phyloP scores from a whole-genome alignment of 371 early-diverging fungal species.

The Dentiscutata heterogama region DNA sequence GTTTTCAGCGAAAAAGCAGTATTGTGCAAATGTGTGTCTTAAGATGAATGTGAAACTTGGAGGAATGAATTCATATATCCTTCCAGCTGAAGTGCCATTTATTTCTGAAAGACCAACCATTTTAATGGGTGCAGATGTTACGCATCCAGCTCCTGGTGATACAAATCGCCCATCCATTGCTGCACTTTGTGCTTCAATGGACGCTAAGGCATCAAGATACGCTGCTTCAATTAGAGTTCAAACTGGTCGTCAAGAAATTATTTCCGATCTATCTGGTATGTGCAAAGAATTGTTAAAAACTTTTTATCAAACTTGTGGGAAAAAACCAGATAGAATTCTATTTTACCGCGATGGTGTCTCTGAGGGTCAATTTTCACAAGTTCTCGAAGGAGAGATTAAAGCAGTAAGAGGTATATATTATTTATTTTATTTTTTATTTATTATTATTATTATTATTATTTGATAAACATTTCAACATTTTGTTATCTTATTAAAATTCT shows the following conservation, averaged over 20 bases:
- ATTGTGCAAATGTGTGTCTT: conserved; percentile 80
- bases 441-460: conserved; percentile 17
- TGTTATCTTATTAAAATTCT: conserved; percentile 54
- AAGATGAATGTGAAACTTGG: conserved; percentile 94
- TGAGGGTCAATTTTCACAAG: conserved; percentile 80
- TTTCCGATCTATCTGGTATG: conserved; percentile 86
- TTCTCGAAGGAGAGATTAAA: conserved; percentile 72
- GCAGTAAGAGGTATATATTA: conserved; percentile 64
- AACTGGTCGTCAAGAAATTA: conserved; percentile 87
- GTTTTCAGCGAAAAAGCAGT: conserved; percentile 70
- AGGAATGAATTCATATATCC: conserved; percentile 75
- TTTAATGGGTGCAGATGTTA: conserved; percentile 95
- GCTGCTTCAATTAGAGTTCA: conserved; percentile 88
- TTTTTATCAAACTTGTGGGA: conserved; percentile 68
- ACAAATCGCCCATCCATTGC: conserved; percentile 84
- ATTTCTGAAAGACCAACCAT: conserved; percentile 83
- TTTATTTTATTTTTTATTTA: conserved; percentile 40
- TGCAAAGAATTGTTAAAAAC: conserved; percentile 82
- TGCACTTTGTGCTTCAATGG: conserved; percentile 88
- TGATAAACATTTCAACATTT: conserved; percentile 63
- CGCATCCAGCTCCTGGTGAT: conserved; percentile 87
- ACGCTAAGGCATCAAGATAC: conserved; percentile 85
- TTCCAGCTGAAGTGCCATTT: conserved; percentile 63
- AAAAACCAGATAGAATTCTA: conserved; percentile 79
- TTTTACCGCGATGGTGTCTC: conserved; percentile 87